Base-by-base conservation (phyloP, 2,329 filamentous ascomycete genomes). In the Pseudohalonectria lignicola region DNA sequence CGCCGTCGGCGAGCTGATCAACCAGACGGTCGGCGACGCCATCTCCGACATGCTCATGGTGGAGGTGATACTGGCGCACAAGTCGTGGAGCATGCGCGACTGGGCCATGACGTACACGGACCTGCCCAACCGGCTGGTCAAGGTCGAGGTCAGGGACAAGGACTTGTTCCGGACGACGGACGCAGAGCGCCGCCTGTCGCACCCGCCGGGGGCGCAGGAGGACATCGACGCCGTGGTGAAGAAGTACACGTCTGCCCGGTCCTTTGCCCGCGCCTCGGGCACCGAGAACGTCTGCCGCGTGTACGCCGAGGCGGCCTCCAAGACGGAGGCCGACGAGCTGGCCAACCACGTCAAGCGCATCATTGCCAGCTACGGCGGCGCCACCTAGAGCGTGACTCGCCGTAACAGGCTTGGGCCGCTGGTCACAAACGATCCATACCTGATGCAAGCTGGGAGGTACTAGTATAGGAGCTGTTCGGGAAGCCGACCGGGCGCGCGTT, bases 221-320 rank as follows among this genome's bases (percentile, higher is more conserved):
- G 78, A 86, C 57, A 95, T 98, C 49, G 88, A 96, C 60, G 75
- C 78, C 43, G 71, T 84, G 43, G 88, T 95, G 43, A 82, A 80
- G 54, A 94, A 94, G 60, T 95, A 94, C 63, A 85, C 84, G 53
- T 83, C 84, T 51, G 92, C 86, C 3, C 76, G 92, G 46, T 81
- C 84, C 36, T 98, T 98, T 59, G 92, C 87, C 7, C 80, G 92
- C 50, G 87, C 92, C 28, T 92, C 83, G 47, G 92, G 92, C 21
- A 98, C 92, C 0, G 92, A 98, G 61, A 93, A 98, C 59, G 90
- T 87, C 3, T 88, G 94, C 50, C 76, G 92, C 45, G 88, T 98
- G 16, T 98, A 98, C 55, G 90, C 90, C 7, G 92, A 98, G 63
- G 92, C 92, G 4, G 85, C 84, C 28, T 92, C 85, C 34, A 78